Percentiles rank a stretch among this genome's conserved stretches.
phyloP scores from a whole-genome alignment of 2,329 filamentous ascomycete genomes.

The Beauveria rudraprayagi region DNA sequence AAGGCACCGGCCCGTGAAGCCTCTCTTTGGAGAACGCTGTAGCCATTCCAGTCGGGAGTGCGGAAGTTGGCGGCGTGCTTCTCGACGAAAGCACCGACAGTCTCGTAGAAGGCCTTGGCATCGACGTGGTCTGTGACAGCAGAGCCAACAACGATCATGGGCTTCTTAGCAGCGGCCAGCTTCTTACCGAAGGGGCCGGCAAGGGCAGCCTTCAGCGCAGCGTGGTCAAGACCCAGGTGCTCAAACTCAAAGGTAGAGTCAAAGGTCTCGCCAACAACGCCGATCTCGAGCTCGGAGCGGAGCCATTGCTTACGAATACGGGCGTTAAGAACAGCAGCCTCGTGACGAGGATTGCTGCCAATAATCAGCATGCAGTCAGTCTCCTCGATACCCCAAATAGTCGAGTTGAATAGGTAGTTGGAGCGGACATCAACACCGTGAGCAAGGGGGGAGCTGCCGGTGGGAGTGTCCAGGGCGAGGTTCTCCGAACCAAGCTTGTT shows the following conservation, averaged over 20 bases:
- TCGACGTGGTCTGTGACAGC: constrained; percentile 86
- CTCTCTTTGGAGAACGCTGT: constrained; percentile 90
- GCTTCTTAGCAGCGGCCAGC: constrained; percentile 75
- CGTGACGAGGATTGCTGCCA: constrained; percentile 90
- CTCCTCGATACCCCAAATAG: constrained; percentile 87
- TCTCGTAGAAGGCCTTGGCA: constrained; percentile 88
- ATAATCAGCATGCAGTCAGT: constrained; percentile 87
- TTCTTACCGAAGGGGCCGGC: constrained; percentile 88
- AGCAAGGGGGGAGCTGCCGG: constrained; percentile 73
- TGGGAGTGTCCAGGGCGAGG: constrained; percentile 82
- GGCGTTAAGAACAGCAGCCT: constrained; percentile 90
- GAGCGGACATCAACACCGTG: constrained; percentile 91
- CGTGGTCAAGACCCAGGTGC: constrained; percentile 73
- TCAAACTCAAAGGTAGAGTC: constrained; percentile 94
- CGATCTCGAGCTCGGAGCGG: constrained; percentile 87
- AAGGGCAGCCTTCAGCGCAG: constrained; percentile 76
- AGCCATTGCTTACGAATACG: constrained; percentile 98
- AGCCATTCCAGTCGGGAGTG: constrained; percentile 91
- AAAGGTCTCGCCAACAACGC: constrained; percentile 82
- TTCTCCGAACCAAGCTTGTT: constrained; percentile 97
- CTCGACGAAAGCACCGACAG: constrained; percentile 81
- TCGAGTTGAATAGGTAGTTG: constrained; percentile 96
- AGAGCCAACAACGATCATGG: constrained; percentile 95
- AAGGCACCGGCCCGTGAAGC: constrained; percentile 90
- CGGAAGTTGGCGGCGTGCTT: constrained; percentile 86